phyloP scores from a whole-genome alignment of 2,329 filamentous ascomycete genomes.

The Bipolaris sorokiniana region DNA sequence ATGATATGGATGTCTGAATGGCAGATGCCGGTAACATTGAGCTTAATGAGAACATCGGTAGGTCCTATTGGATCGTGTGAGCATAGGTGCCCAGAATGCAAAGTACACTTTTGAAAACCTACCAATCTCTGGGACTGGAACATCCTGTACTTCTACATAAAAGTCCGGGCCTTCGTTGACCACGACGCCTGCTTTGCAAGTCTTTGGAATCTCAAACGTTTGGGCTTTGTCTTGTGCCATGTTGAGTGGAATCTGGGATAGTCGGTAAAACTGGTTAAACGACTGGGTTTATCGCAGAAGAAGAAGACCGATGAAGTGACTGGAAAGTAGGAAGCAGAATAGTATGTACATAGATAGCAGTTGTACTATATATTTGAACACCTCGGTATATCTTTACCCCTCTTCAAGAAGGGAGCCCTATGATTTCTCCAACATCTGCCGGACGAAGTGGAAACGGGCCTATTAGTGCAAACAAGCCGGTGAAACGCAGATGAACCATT shows the following conservation, averaged over 20 bases:
- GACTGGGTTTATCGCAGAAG: background rate
- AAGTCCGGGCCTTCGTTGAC: slow-evolving; percentile 60
- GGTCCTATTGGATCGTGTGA: slow-evolving; percentile 47
- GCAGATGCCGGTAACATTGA: slow-evolving; percentile 66
- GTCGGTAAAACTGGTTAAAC: background rate
- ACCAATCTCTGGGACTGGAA: slow-evolving; percentile 58
- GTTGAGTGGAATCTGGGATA: background rate
- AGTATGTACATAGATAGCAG: too few species aligned
- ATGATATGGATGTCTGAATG: slow-evolving; percentile 65
- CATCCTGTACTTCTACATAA: slow-evolving; percentile 54
- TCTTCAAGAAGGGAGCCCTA: background rate
- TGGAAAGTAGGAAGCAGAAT: background rate
- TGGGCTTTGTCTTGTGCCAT: slow-evolving; percentile 37
- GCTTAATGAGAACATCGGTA: slow-evolving; percentile 62
- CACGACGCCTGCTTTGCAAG: slow-evolving; percentile 60
- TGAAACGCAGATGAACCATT: background rate
- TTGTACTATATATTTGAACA: background rate
- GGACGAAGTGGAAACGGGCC: background rate
- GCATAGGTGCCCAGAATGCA: background rate
- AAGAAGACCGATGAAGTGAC: background rate
- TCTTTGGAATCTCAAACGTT: slow-evolving; percentile 54
- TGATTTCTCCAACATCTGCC: slow-evolving; percentile 1
- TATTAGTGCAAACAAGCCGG: background rate
- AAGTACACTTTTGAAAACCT: slow-evolving; percentile 6
- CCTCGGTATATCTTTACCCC: background rate